A percentile compares a stretch with the other conserved stretches of the same genome.
Evolutionary conservation across 371 early-diverging fungal species (phyloP).

Genomic region (Entomophthora muscae): DNA sequence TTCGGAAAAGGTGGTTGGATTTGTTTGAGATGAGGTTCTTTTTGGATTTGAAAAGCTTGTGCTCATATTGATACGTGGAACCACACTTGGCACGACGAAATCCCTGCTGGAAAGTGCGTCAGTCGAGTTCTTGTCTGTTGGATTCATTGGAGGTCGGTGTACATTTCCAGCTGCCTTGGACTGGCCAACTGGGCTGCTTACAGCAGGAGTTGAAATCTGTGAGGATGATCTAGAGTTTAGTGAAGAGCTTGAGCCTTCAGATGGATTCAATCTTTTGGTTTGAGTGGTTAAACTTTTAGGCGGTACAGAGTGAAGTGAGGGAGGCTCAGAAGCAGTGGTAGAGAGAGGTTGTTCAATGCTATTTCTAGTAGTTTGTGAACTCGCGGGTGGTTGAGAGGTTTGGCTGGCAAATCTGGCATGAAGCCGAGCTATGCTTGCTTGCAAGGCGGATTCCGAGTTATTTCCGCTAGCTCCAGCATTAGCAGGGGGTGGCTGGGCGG

Average conservation of each 20-base stretch:
- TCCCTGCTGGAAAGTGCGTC: too few species aligned
- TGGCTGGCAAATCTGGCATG: not conserved
- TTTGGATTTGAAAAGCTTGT: not conserved
- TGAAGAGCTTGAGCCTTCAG: not conserved
- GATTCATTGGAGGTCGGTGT: too few species aligned
- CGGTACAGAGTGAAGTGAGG: not conserved
- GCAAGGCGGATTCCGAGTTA: not conserved
- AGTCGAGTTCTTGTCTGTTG: too few species aligned
- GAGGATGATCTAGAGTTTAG: not conserved
- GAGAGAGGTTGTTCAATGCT: not conserved
- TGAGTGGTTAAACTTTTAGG: not conserved
- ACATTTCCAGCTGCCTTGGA: too few species aligned
- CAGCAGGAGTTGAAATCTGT: too few species aligned
- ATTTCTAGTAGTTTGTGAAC: not conserved
- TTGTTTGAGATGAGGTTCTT: not conserved
- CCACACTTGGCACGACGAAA: too few species aligned
- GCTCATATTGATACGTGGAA: too few species aligned
- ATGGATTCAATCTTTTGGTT: not conserved
- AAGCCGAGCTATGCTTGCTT: not conserved
- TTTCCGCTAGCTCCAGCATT: not conserved
- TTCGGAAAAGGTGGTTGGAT: not conserved
- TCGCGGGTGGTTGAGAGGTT: not conserved
- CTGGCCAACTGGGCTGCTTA: too few species aligned
- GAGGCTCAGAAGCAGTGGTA: not conserved
- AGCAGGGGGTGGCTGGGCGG: not conserved